phyloP scores from a whole-genome alignment of 768 basidiomycete genomes.

The Mycena leptocephala region DNA sequence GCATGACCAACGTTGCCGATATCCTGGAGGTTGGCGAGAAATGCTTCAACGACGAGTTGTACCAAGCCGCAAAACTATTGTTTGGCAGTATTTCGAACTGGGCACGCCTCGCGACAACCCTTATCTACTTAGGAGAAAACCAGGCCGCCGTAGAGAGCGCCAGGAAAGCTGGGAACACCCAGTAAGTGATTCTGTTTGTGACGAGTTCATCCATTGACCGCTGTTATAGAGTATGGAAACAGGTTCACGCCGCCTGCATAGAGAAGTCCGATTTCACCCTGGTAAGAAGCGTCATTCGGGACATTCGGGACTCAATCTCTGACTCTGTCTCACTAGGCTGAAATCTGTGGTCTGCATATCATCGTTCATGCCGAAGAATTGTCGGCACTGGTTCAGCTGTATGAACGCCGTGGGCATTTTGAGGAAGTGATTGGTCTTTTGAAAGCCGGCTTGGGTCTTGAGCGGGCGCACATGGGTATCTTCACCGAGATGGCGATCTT shows the following conservation, averaged over 20 bases:
- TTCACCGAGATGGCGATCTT: conserved; percentile 95
- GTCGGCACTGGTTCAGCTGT: conserved; percentile 80
- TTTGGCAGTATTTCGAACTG: conserved; percentile 99
- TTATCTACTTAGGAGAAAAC: conserved; percentile 98
- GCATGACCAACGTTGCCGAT: conserved; percentile 99
- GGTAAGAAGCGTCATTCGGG: conserved; percentile 55
- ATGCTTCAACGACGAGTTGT: conserved; percentile 98
- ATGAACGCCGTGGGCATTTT: conserved; percentile 94
- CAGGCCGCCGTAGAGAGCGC: conserved; percentile 99
- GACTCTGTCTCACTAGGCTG: conserved; percentile 66
- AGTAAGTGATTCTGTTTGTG: conserved; percentile 68
- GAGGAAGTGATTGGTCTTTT: conserved; percentile 93
- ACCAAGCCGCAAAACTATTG: conserved; percentile 96
- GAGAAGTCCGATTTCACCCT: conserved; percentile 98
- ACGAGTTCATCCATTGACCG: conserved; percentile 22
- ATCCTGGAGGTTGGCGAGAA: conserved; percentile 98
- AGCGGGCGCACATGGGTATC: conserved; percentile 99
- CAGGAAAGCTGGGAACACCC: conserved; percentile 99
- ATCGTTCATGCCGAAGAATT: conserved; percentile 96
- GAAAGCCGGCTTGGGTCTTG: conserved; percentile 96
- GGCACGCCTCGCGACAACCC: conserved; percentile 97
- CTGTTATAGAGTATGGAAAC: conserved; percentile 93
- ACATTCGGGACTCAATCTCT: not conserved
- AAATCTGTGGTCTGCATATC: conserved; percentile 99
- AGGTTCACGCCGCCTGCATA: conserved; percentile 98